phyloP scores from a whole-genome alignment of 2,329 filamentous ascomycete genomes.

The Epichloe scottii region DNA sequence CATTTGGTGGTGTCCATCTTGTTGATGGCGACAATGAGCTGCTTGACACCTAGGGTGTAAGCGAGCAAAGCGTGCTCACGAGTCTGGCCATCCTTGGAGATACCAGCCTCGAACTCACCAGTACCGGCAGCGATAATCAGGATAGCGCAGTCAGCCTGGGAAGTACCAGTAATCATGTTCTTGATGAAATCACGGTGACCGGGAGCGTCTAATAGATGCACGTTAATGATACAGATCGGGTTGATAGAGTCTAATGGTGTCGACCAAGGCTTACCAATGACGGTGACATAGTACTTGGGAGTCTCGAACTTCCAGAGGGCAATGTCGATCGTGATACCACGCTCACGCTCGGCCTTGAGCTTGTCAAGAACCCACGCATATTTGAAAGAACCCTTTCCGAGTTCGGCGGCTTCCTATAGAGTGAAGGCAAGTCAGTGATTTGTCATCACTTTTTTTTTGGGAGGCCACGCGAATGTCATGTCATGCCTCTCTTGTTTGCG shows the following conservation, averaged over 20 bases:
- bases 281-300: constrained; percentile 92
- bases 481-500: too few relatives aligned
- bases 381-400: constrained; percentile 99
- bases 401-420: constrained; percentile 85
- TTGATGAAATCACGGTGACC: constrained; percentile 99
- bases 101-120: constrained; percentile 99
- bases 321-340: constrained; percentile 99
- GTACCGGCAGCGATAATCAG: constrained; percentile 99
- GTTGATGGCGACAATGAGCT: constrained; percentile 99
- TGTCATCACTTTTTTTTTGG: not conserved
- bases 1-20: constrained; percentile 99
- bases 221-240: not conserved
- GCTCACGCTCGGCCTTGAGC: constrained; percentile 96
- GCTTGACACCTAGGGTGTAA: constrained; percentile 99
- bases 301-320: constrained; percentile 99
- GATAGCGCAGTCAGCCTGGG: constrained; percentile 98
- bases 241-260: too few relatives aligned
- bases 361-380: constrained; percentile 99
- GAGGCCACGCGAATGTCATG: not conserved
- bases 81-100: constrained; percentile 99
- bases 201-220: constrained; percentile 58
- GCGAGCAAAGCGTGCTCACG: constrained; percentile 99
- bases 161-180: constrained; percentile 99
- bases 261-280: constrained; percentile 57
- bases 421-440: constrained; percentile 4